phyloP scores from a whole-genome alignment of 129 eudicot genomes.

The Ambrosia artemisiifolia region DNA sequence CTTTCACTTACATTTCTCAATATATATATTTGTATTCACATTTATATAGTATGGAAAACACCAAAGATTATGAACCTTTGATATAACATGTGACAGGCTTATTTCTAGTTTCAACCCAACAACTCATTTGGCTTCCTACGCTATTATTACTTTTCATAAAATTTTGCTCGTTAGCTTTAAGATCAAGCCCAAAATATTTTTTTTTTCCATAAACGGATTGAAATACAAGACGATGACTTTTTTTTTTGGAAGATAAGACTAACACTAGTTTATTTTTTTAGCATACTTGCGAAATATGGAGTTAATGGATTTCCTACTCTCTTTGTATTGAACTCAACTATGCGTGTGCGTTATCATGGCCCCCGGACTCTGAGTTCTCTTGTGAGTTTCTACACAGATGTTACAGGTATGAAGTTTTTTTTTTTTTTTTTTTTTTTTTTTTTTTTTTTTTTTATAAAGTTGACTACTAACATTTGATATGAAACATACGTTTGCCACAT shows the following conservation, averaged over 20 bases:
- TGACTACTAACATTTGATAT: neutral
- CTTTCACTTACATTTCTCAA: neutral
- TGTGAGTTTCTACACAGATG: constrained; percentile 55
- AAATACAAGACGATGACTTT: neutral
- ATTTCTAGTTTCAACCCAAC: neutral
- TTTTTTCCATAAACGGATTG: neutral
- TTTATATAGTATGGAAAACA: neutral
- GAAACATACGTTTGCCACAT: no score
- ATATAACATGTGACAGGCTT: no score
- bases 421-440: neutral
- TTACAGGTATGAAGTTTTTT: constrained; percentile 51
- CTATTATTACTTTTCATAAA: neutral
- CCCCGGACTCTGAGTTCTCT: constrained; percentile 69
- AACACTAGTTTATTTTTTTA: constrained; percentile 24
- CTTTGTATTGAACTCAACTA: constrained; percentile 72
- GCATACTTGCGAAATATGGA: constrained; percentile 79
- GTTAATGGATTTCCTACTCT: constrained; percentile 90
- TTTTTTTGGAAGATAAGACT: constrained; percentile 10
- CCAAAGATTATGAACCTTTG: no score
- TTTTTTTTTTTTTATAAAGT: neutral
- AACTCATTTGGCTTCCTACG: neutral
- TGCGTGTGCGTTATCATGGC: constrained; percentile 84
- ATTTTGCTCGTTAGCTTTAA: neutral
- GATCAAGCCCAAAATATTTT: neutral
- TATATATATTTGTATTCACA: neutral